Evolutionary conservation across 805 yeast genomes (phyloP).

Genomic region (Wickerhamiella shivajii): DNA sequence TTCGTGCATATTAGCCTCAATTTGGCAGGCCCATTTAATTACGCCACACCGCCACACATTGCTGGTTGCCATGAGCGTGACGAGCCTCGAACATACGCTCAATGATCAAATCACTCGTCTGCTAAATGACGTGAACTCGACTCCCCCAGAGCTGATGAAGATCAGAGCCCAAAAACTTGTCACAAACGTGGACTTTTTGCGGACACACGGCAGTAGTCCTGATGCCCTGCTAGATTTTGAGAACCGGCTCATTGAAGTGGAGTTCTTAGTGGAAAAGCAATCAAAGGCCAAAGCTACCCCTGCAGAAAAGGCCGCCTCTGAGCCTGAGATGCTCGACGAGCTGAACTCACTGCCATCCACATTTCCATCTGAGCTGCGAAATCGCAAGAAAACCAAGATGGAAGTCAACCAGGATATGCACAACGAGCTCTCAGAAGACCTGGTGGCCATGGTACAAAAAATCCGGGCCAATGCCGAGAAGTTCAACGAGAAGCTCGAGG

Average conservation of each 20-base stretch:
- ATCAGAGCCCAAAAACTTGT: too few relatives aligned
- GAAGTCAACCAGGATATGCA: conserved; percentile 26
- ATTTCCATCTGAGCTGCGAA: conserved; percentile 1
- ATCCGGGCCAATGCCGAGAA: conserved; percentile 35
- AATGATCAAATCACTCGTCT: too few relatives aligned
- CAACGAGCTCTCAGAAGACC: conserved; percentile 34
- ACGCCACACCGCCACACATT: too few relatives aligned
- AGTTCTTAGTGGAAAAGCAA: conserved; percentile 1
- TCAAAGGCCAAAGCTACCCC: neutral
- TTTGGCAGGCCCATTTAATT: too few relatives aligned
- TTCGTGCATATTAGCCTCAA: too few relatives aligned
- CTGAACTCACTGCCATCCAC: conserved; percentile 7
- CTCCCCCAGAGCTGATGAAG: too few relatives aligned
- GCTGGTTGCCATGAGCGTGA: too few relatives aligned
- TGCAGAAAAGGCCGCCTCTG: neutral
- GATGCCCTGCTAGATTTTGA: conserved; percentile 1
- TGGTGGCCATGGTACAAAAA: conserved; percentile 33
- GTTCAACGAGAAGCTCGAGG: conserved; percentile 28
- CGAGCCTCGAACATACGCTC: too few relatives aligned
- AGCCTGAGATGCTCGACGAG: conserved; percentile 5
- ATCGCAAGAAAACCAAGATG: conserved; percentile 13
- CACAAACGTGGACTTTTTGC: neutral
- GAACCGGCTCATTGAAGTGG: conserved; percentile 7
- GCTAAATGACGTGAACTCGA: too few relatives aligned
- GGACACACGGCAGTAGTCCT: neutral